Conservation (phyloP, 805 yeast genomes). For the Monosporozyma unispora region DNA sequence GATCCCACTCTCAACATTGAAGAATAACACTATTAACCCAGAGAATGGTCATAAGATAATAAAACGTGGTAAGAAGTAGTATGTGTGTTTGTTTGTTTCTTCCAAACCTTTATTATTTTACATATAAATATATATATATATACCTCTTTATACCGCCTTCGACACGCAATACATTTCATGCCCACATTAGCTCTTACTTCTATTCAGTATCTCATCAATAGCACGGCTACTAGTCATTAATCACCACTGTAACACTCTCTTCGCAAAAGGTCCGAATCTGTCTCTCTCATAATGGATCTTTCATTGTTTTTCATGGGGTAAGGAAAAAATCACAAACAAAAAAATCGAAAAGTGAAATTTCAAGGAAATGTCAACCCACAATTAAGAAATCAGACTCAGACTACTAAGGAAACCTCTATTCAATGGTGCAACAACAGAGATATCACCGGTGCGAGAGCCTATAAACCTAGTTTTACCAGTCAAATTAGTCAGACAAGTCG, state of each 20-base stretch:
- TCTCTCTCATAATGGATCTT: background rate
- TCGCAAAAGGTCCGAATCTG: background rate
- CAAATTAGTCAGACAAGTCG: too few relatives aligned
- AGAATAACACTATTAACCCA: background rate
- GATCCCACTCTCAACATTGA: background rate
- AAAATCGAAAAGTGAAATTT: background rate
- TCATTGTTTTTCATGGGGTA: background rate
- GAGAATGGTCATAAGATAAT: conserved; percentile 8
- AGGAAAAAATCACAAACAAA: background rate
- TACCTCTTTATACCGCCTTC: background rate
- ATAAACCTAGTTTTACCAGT: too few relatives aligned
- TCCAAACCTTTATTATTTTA: background rate
- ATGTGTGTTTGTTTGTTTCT: background rate
- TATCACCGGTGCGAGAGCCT: too few relatives aligned
- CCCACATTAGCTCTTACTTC: too few relatives aligned
- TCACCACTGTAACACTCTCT: too few relatives aligned
- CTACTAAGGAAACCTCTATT: too few relatives aligned
- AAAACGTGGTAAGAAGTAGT: background rate
- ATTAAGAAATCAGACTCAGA: background rate
- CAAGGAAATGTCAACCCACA: background rate
- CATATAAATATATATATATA: background rate
- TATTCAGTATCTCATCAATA: too few relatives aligned
- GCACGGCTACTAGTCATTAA: too few relatives aligned
- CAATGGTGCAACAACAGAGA: too few relatives aligned
- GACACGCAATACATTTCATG: background rate